phyloP scores from a whole-genome alignment of 2,329 filamentous ascomycete genomes.

The Talaromyces islandicus region DNA sequence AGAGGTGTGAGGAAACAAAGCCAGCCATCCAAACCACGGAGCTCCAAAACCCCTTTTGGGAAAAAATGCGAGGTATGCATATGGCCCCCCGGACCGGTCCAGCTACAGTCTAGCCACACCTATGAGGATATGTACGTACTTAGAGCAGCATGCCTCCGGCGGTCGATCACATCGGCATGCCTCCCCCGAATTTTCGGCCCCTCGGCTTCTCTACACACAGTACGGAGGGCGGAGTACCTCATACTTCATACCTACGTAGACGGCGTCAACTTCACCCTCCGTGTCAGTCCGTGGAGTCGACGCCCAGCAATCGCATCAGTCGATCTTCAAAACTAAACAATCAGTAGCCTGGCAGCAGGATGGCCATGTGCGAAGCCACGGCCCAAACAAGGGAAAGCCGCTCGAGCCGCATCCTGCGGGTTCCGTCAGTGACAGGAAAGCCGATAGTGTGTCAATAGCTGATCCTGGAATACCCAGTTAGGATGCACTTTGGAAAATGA shows the following conservation, averaged over 20 bases:
- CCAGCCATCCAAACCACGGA: no score
- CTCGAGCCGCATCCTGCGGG: background rate
- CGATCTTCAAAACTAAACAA: background rate
- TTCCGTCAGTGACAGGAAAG: background rate
- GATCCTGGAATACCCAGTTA: background rate
- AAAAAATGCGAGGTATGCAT: background rate
- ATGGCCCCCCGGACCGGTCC: background rate
- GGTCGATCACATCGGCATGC: background rate
- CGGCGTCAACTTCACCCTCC: background rate
- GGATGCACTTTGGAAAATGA: background rate
- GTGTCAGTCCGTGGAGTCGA: no score
- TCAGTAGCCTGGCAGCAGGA: background rate
- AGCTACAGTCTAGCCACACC: background rate
- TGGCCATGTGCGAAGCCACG: background rate
- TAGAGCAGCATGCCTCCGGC: background rate
- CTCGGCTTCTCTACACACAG: background rate
- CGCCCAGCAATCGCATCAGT: no score
- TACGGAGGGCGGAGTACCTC: background rate
- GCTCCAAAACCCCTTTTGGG: background rate
- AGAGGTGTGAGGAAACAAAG: background rate
- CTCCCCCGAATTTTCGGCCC: background rate
- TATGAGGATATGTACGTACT: background rate
- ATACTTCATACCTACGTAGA: background rate
- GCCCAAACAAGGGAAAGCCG: background rate
- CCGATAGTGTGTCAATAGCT: background rate